A percentile compares a stretch with the other conserved stretches of the same genome.
Evolutionary conservation across 1,139 yeast species (phyloP).

Genomic region (Hyphopichia wangnamkhiaoensis): DNA sequence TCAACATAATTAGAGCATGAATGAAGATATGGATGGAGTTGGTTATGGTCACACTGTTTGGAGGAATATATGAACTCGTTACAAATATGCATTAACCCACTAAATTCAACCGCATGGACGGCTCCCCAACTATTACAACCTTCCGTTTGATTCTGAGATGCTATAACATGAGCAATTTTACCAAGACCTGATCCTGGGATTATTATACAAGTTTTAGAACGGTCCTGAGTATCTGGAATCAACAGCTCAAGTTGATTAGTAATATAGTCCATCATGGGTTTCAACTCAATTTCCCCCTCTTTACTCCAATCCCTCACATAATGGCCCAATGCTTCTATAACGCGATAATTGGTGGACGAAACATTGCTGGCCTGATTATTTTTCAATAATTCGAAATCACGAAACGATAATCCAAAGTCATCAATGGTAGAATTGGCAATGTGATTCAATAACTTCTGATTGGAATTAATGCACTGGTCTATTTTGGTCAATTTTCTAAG

Average conservation of each 20-base stretch:
- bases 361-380: constrained; percentile 17
- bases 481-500: constrained; percentile 48
- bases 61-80: constrained; percentile 55
- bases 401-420: constrained; percentile 38
- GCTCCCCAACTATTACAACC: constrained; percentile 32
- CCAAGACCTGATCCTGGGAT: constrained; percentile 86
- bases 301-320: constrained; percentile 72
- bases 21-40: constrained; percentile 68
- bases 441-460: constrained; percentile 45
- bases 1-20: constrained; percentile 67
- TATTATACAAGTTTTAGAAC: constrained; percentile 47
- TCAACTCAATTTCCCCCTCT: constrained; percentile 45
- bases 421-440: constrained; percentile 44
- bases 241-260: constrained; percentile 26
- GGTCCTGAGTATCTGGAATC: constrained; percentile 22
- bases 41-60: constrained; percentile 11
- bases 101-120: constrained; percentile 72
- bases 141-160: constrained; percentile 26
- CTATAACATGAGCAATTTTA: constrained; percentile 63
- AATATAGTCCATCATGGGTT: constrained; percentile 55
- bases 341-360: constrained; percentile 50
- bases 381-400: constrained; percentile 39
- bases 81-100: constrained; percentile 68
- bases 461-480: constrained; percentile 44
- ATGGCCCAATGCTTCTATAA: constrained; percentile 73